Conservation (phyloP, 768 basidiomycete species). For the Termitomyces sp. region DNA sequence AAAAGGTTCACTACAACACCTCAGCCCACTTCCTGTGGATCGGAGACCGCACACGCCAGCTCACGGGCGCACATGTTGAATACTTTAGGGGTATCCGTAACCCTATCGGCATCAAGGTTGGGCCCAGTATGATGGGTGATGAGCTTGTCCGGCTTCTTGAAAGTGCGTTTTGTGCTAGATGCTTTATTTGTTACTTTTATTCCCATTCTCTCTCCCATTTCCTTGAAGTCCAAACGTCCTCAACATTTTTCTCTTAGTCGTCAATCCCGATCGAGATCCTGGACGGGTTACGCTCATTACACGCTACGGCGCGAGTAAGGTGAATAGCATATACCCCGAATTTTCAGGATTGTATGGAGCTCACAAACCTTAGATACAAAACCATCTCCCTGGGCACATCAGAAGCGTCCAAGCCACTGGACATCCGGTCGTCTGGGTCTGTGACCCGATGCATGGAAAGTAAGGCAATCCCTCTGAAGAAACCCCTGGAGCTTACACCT, state of each 20-base stretch:
- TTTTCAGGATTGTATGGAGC: neutral
- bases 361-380: conserved; percentile 52
- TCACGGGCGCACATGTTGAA: conserved; percentile 92
- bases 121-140: conserved; percentile 76
- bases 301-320: conserved; percentile 89
- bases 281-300: conserved; percentile 91
- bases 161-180: conserved; percentile 42
- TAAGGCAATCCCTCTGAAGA: conserved; percentile 35
- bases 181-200: neutral
- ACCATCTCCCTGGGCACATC: conserved; percentile 78
- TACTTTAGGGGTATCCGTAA: conserved; percentile 91
- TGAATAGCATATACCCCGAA: conserved; percentile 19
- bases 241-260: conserved; percentile 44
- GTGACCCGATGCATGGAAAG: conserved; percentile 99
- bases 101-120: conserved; percentile 95
- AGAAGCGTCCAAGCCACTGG: conserved; percentile 70
- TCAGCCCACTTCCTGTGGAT: conserved; percentile 97
- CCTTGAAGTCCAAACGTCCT: neutral
- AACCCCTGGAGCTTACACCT: neutral
- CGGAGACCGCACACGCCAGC: conserved; percentile 90
- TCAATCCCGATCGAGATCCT: conserved; percentile 79
- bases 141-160: conserved; percentile 78
- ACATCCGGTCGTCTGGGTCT: conserved; percentile 92
- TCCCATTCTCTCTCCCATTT: neutral
- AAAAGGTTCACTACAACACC: conserved; percentile 73